Evolutionary conservation across 768 basidiomycete genomes (phyloP).

Genomic region (Mycena latifolia): DNA sequence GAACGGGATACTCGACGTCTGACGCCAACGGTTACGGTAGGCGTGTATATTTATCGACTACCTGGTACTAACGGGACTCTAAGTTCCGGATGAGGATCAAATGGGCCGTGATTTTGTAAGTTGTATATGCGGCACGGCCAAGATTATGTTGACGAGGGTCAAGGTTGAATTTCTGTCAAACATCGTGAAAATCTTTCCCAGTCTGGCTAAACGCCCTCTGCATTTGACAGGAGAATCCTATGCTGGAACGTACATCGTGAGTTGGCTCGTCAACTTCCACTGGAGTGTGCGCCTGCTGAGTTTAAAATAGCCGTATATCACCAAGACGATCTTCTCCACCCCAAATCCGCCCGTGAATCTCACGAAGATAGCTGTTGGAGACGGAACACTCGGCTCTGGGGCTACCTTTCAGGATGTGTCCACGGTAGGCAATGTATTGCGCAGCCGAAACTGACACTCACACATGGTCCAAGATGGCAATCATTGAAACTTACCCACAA

Average conservation of each 20-base stretch:
- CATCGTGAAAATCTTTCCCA: conserved; percentile 81
- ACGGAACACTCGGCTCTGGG: conserved; percentile 69
- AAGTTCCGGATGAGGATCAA: conserved; percentile 72
- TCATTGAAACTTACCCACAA: conserved; percentile 81
- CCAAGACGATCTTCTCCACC: conserved; percentile 76
- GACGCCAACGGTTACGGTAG: conserved; percentile 71
- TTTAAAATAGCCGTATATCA: conserved; percentile 74
- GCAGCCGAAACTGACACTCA: background rate
- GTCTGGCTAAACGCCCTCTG: conserved; percentile 73
- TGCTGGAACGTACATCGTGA: conserved; percentile 76
- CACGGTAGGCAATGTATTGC: conserved; percentile 56
- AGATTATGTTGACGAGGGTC: conserved; percentile 3
- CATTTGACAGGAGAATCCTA: conserved; percentile 81
- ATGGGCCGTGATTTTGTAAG: conserved; percentile 69
- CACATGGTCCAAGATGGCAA: conserved; percentile 53
- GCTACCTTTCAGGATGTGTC: conserved; percentile 64
- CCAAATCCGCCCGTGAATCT: conserved; percentile 75
- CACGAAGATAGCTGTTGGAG: conserved; percentile 78
- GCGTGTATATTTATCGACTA: background rate
- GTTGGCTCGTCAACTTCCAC: conserved; percentile 37
- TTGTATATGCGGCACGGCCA: conserved; percentile 10
- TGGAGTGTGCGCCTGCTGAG: background rate
- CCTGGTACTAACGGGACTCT: conserved; percentile 6
- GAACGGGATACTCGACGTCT: conserved; percentile 73
- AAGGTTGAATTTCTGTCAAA: conserved; percentile 81